Evolutionary conservation across 768 basidiomycete species (phyloP).

Genomic region (Tricholoma terreum): DNA sequence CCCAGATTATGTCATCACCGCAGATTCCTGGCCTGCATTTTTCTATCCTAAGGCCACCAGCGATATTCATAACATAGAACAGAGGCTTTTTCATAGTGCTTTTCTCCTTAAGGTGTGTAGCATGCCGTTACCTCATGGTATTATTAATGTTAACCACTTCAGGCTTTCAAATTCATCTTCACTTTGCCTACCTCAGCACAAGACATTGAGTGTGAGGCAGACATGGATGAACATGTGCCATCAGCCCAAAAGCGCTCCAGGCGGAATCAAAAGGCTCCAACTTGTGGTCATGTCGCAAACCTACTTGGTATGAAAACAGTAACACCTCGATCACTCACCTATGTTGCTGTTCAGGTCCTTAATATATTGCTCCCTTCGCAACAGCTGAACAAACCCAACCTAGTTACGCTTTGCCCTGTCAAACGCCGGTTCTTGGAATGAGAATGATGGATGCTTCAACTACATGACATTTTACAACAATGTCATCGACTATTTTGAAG

Average conservation of each 20-base stretch:
- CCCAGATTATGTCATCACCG: no score
- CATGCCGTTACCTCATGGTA: background rate
- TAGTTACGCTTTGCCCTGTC: background rate
- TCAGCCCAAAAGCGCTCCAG: no score
- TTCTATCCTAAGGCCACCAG: background rate
- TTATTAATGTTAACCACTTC: background rate
- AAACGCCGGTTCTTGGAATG: no score
- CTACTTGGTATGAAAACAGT: no score
- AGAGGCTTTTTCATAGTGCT: background rate
- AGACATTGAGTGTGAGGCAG: background rate
- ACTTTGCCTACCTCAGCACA: background rate
- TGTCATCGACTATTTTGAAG: no score
- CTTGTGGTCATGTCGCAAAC: background rate
- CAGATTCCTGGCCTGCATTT: background rate
- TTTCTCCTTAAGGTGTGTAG: background rate
- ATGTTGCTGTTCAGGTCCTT: no score
- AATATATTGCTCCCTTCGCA: background rate
- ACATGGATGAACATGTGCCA: no score
- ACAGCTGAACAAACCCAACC: background rate
- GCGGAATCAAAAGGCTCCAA: no score
- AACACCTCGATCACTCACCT: no score
- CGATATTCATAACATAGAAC: background rate
- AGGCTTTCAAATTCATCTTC: no score
- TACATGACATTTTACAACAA: no score
- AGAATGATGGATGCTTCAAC: no score